Base-by-base conservation (phyloP, 768 basidiomycete genomes). In the Boletellus ananiceps region DNA sequence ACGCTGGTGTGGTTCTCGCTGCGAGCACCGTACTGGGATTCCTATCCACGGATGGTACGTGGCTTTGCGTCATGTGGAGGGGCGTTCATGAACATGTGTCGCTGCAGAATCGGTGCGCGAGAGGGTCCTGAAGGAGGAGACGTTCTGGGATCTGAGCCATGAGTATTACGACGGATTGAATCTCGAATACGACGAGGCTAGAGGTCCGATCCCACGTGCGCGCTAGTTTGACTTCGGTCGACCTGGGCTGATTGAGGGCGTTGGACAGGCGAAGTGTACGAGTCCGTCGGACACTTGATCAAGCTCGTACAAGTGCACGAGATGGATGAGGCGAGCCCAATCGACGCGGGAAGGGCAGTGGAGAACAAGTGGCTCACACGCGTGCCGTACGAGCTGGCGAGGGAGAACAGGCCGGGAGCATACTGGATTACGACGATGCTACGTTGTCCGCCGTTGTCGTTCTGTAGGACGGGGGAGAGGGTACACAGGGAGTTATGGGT, bases 261-360 rank as follows among this genome's bases (percentile, higher is more conserved):
- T 49, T 19, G 15, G 16, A n/a, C 47, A 64, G 62, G 40, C 1
- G 63, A 64, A 42, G 63, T 65, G 12, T 62, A 58, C 34, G 47
- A 55, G 21, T 52, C 56, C 1, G 51, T 65, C 14, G 51, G 60
- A 11, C 41, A 29, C 15, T 49, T 65, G 63, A 60, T 64, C 39
- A 55, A 46, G 43, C 8, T 42, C 14, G 55, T 60, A 52, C 58
- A 65, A 29, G 49, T 39, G 23, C 36, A 34, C 0, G 54, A 57
- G 4, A 21, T 14, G 8, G 49, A 44, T 21, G 45, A 43, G 9
- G 12, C 3, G 7, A 18, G 31, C 6, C 3, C n/a, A 29, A 29
- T 29, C 7, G 27, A 9, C 16, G 15, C 25, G 4, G 6, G 15
- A 11, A 2, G 4, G 27, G n/a, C 4, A 13, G 45, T 42, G 12